These are phyloP conservation scores for Vanilla planifolia DNA, from an alignment of 106 monocot genomes.

Conservation along the genomic window DNA sequence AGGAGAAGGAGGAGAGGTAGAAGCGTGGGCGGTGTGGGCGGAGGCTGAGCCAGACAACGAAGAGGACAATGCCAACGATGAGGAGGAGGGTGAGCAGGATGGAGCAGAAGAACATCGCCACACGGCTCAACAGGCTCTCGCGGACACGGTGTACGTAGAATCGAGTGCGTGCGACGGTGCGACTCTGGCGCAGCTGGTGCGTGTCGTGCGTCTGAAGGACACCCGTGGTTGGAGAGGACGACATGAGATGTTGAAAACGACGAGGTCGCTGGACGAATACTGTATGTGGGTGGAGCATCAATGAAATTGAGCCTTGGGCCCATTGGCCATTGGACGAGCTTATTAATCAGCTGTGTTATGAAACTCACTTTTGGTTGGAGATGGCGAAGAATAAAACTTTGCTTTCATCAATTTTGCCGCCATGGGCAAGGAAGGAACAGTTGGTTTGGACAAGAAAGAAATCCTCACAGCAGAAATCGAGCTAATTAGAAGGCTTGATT, in stretches of 20 bases:
- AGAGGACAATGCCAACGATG: constrained; percentile 43
- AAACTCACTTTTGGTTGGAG: background rate
- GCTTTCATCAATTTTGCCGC: too few species aligned
- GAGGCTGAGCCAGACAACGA: constrained; percentile 77
- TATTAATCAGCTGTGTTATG: too few species aligned
- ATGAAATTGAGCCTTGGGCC: too few species aligned
- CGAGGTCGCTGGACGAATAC: background rate
- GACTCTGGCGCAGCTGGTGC: background rate
- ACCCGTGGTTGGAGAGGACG: background rate
- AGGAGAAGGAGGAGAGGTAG: constrained; percentile 38
- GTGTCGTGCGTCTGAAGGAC: background rate
- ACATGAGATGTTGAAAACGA: too few species aligned
- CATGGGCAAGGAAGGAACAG: too few species aligned
- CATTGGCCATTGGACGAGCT: too few species aligned
- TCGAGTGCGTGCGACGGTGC: constrained; percentile 11
- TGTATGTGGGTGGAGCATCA: too few species aligned
- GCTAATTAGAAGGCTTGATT: too few species aligned
- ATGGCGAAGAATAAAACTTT: constrained; percentile 1
- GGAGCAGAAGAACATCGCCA: constrained; percentile 43
- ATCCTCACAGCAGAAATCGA: too few species aligned
- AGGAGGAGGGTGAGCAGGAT: constrained; percentile 59
- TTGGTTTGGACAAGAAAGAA: too few species aligned
- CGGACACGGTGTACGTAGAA: constrained; percentile 19
- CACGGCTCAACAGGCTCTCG: constrained; percentile 40
- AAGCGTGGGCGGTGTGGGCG: constrained; percentile 80